Base-by-base conservation (phyloP, 2,329 filamentous ascomycete genomes). In the Tothia fuscella region DNA sequence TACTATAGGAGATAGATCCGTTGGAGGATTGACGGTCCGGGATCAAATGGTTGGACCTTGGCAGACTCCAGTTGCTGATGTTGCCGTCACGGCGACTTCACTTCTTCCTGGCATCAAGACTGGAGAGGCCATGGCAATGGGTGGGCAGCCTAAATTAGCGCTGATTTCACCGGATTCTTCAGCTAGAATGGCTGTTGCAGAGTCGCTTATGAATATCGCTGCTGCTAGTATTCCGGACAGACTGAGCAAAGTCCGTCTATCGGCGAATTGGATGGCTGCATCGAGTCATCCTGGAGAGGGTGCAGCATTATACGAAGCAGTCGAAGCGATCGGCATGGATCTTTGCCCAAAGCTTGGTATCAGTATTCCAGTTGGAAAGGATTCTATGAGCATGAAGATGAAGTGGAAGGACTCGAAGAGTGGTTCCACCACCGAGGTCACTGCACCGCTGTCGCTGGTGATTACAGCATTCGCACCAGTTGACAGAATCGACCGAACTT, bases 181-280 rank as follows among this genome's bases (percentile, higher is more conserved):
- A 16, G 88, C 91, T 13, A 78, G 88, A 40, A 98, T 98, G 91
- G 87, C 91, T 2, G 88, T 98, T 45, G 88, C 81, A 1, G 91
- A 98, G 64, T 86, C 83, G 46, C 68, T 98, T 46, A 79, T 94
- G 74, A 98, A 98, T 60, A 70, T 98, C 45, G 87, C 84, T 28
- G 91, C 91, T 42, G 84, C 80, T 16, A 72, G 82, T 57, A 64
- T 81, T 17, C 72, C 80, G 43, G 82, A 81, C 34, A 78, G 83
- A 42, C 67, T 96, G 39, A 74, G 74, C 46, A 78, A 84, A 32
- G 79, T 96, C 47, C 82, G 89, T 57, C 74, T 96, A 7, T 95
- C 88, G 3, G 89, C 89, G 38, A 96, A 98, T 65, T 98, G 89
- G 89, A 96, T 96, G 91, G 88, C 87, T 3, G 89, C 89, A n/a